A percentile compares a stretch with the other conserved stretches of the same genome.
These are phyloP conservation scores for Lasiodiplodia sp. DNA, from an alignment of 2,329 filamentous ascomycete genomes.

Conservation along the genomic window DNA sequence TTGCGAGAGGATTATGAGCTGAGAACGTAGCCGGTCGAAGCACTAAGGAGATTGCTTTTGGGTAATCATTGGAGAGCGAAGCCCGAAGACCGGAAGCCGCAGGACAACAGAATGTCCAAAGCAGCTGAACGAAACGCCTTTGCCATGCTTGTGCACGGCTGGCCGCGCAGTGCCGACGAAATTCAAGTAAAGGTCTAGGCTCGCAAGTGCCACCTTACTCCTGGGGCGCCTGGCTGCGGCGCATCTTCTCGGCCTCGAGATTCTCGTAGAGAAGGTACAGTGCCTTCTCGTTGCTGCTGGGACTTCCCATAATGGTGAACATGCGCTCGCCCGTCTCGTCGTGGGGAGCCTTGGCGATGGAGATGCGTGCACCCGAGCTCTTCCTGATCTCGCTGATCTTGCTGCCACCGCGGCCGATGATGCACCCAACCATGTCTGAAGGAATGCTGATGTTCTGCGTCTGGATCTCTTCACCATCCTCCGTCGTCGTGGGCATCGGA, in stretches of 20 bases:
- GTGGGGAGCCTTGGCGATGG: constrained; percentile 95
- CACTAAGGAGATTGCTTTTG: constrained; percentile 46
- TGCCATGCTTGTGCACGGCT: constrained; percentile 21
- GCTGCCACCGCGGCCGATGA: constrained; percentile 91
- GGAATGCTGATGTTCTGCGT: constrained; percentile 99
- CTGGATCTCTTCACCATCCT: constrained; percentile 97
- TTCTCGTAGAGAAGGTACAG: constrained; percentile 98
- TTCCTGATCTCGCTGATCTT: constrained; percentile 99
- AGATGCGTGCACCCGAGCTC: constrained; percentile 94
- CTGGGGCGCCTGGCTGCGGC: constrained; percentile 80
- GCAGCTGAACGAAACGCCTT: constrained; percentile 29
- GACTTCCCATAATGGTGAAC: constrained; percentile 99
- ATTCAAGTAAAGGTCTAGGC: constrained; percentile 14
- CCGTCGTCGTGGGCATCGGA: constrained; percentile 81
- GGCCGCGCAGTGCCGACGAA: constrained; percentile 7
- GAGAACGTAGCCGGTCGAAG: constrained; percentile 44
- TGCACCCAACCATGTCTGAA: constrained; percentile 99
- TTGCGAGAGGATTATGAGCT: constrained; percentile 44
- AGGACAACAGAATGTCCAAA: constrained; percentile 28
- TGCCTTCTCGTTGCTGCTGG: constrained; percentile 92
- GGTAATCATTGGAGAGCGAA: constrained; percentile 28
- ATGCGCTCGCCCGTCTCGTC: constrained; percentile 98
- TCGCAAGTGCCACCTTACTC: constrained; percentile 50
- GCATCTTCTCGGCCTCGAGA: constrained; percentile 98
- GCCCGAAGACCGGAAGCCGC: constrained; percentile 28